Conservation (phyloP, 163 green algal genomes). For the Scenedesmus sp. region DNA sequence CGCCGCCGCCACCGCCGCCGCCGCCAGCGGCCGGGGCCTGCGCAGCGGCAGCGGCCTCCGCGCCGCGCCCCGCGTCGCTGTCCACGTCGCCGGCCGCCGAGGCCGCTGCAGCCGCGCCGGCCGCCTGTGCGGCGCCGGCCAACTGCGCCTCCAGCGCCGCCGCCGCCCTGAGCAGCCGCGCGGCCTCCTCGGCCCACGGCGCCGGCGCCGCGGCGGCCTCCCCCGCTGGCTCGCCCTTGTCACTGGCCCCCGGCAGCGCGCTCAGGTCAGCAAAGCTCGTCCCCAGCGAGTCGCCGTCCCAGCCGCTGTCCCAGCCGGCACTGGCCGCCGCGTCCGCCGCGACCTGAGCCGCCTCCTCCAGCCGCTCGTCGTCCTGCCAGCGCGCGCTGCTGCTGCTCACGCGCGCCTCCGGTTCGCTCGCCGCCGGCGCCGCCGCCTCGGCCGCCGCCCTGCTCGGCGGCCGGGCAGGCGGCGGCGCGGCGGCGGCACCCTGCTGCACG, state of each 20-base stretch:
- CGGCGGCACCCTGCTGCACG: neutral
- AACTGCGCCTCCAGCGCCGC: conserved; percentile 28
- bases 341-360: neutral
- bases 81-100: neutral
- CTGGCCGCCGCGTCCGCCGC: neutral
- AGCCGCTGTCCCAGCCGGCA: neutral
- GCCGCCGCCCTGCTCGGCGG: neutral
- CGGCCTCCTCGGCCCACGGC: neutral
- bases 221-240: neutral
- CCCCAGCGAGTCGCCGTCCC: conserved; percentile 22
- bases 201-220: conserved; percentile 6
- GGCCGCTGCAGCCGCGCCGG: neutral
- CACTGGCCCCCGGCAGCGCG: neutral
- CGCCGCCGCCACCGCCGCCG: neutral
- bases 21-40: neutral
- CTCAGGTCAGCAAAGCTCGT: neutral
- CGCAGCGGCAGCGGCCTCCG: neutral
- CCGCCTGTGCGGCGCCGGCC: neutral
- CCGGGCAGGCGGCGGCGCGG: neutral
- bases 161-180: neutral
- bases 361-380: neutral
- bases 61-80: neutral
- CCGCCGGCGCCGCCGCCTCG: neutral
- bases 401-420: neutral
- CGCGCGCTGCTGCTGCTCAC: neutral